phyloP scores from a whole-genome alignment of 129 eudicot species.

The Scalesia atractyloides region DNA sequence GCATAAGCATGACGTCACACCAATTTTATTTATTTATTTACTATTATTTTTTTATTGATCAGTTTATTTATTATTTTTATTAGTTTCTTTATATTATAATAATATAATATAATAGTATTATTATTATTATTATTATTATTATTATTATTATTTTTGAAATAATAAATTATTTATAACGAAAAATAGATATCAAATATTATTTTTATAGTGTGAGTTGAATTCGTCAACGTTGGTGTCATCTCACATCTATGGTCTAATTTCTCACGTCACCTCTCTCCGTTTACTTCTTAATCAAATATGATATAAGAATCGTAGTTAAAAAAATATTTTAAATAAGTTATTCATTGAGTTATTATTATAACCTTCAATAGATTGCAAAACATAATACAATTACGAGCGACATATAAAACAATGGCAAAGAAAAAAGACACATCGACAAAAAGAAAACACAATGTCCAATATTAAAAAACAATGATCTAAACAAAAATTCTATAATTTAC shows the following conservation, averaged over 20 bases:
- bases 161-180: background rate
- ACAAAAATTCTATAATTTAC: too few species aligned
- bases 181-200: background rate
- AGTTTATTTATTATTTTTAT: background rate
- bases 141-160: background rate
- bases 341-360: too few species aligned
- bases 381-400: too few species aligned
- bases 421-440: too few species aligned
- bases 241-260: background rate
- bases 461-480: too few species aligned
- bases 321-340: background rate
- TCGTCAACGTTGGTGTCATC: background rate
- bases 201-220: background rate
- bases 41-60: background rate
- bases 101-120: too few species aligned
- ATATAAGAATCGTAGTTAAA: background rate
- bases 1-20: slow-evolving; percentile 1
- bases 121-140: too few species aligned
- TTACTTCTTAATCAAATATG: background rate
- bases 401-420: too few species aligned
- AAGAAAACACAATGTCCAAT: too few species aligned
- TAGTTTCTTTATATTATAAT: background rate
- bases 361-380: too few species aligned
- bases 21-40: background rate
- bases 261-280: background rate